A percentile compares a stretch with the other conserved stretches of the same genome.
These are phyloP conservation scores for Pilobolus umbonatus DNA, from an alignment of 192 early-diverging fungal genomes.

Conservation along the genomic window DNA sequence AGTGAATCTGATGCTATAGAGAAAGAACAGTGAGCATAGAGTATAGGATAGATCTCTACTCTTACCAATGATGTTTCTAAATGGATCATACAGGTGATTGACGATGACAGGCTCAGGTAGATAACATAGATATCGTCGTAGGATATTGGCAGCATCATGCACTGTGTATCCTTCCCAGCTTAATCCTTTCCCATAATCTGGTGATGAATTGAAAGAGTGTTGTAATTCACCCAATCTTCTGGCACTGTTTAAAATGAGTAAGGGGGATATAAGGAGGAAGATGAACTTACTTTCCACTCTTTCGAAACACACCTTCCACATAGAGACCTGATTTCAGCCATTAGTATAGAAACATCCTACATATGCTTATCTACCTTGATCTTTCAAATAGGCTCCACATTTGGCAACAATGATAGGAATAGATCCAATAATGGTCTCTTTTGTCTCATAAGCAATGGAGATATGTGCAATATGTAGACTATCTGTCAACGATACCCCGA, in stretches of 20 bases:
- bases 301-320: slow-evolving; percentile 67
- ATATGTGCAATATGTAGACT: slow-evolving; percentile 20
- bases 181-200: slow-evolving; percentile 57
- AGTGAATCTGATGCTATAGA: too few relatives aligned
- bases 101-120: slow-evolving; percentile 71
- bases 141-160: slow-evolving; percentile 73
- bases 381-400: slow-evolving; percentile 34
- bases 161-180: slow-evolving; percentile 67
- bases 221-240: slow-evolving; percentile 69
- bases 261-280: slow-evolving; percentile 19
- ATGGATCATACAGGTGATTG: slow-evolving; percentile 55
- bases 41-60: too few relatives aligned
- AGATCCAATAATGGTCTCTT: slow-evolving; percentile 17
- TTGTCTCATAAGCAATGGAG: slow-evolving; percentile 24
- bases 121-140: slow-evolving; percentile 67
- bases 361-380: slow-evolving; percentile 22
- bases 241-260: slow-evolving; percentile 48
- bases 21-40: too few relatives aligned
- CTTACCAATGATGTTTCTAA: slow-evolving; percentile 57
- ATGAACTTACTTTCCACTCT: slow-evolving; percentile 55
- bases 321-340: slow-evolving; percentile 17
- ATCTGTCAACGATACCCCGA: slow-evolving; percentile 28
- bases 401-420: slow-evolving; percentile 33
- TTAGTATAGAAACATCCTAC: neutral
- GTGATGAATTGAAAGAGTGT: slow-evolving; percentile 58